Evolutionary conservation across 768 basidiomycete species (phyloP).

Genomic region (Lactifluus hygrophoroides): DNA sequence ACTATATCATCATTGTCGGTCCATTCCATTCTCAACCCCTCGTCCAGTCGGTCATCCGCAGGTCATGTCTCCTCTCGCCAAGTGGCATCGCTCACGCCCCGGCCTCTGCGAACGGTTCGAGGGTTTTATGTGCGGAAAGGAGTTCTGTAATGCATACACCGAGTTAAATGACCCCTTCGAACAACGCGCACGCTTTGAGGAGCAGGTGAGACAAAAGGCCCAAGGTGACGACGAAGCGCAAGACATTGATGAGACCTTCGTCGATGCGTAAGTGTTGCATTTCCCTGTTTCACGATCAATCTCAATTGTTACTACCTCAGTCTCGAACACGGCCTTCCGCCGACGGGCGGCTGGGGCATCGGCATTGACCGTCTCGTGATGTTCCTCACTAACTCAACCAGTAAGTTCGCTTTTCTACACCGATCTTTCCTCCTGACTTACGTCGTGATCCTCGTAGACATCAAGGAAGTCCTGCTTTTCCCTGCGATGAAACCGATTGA

Average conservation of each 20-base stretch:
- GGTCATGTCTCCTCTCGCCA: conserved; percentile 99
- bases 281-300: neutral
- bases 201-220: conserved; percentile 90
- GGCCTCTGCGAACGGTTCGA: conserved; percentile 99
- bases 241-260: conserved; percentile 90
- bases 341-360: conserved; percentile 96
- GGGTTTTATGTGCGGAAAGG: conserved; percentile 96
- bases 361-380: conserved; percentile 96
- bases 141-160: conserved; percentile 98
- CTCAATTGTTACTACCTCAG: conserved; percentile 32
- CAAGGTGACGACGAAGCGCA: conserved; percentile 98
- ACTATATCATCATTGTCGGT: neutral
- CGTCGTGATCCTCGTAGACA: conserved; percentile 42
- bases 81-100: conserved; percentile 94
- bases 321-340: conserved; percentile 94
- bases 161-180: conserved; percentile 99
- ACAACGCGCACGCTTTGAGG: conserved; percentile 92
- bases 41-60: conserved; percentile 87
- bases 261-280: conserved; percentile 68
- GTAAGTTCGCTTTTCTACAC: conserved; percentile 35
- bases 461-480: conserved; percentile 96
- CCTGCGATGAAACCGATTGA: conserved; percentile 92
- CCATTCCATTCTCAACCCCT: neutral
- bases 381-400: conserved; percentile 97
- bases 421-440: conserved; percentile 5